These are phyloP conservation scores for Scutellaria galericulata DNA, from an alignment of 257 asterid genomes.

Conservation along the genomic window DNA sequence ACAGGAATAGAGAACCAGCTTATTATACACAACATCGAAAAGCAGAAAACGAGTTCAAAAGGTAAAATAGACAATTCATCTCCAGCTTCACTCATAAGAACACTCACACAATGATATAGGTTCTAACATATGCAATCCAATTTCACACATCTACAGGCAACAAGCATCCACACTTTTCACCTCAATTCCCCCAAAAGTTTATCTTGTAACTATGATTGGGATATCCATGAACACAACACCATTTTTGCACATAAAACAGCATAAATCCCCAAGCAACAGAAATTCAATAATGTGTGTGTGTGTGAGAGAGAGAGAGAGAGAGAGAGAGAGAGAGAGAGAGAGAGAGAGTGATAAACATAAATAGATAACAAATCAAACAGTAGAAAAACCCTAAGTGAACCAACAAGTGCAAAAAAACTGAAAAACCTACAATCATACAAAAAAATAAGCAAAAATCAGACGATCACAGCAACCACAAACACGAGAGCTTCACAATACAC, in stretches of 20 bases:
- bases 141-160: background rate
- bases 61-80: background rate
- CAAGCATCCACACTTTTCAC: background rate
- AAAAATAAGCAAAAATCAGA: background rate
- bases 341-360: background rate
- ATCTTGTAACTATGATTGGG: background rate
- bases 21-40: background rate
- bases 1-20: background rate
- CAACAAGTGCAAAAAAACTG: background rate
- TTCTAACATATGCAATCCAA: background rate
- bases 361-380: background rate
- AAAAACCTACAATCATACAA: background rate
- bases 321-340: background rate
- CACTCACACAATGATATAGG: background rate
- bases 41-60: background rate
- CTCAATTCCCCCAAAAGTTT: background rate
- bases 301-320: background rate
- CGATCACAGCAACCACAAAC: background rate
- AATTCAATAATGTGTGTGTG: constrained; percentile 12
- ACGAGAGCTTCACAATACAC: background rate
- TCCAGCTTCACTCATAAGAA: constrained; percentile 5
- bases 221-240: background rate
- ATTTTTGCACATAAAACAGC: background rate
- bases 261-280: background rate
- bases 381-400: constrained; percentile 29